Evolutionary conservation across 2,329 filamentous ascomycete genomes (phyloP).

Genomic region (Colletotrichum camelliae): DNA sequence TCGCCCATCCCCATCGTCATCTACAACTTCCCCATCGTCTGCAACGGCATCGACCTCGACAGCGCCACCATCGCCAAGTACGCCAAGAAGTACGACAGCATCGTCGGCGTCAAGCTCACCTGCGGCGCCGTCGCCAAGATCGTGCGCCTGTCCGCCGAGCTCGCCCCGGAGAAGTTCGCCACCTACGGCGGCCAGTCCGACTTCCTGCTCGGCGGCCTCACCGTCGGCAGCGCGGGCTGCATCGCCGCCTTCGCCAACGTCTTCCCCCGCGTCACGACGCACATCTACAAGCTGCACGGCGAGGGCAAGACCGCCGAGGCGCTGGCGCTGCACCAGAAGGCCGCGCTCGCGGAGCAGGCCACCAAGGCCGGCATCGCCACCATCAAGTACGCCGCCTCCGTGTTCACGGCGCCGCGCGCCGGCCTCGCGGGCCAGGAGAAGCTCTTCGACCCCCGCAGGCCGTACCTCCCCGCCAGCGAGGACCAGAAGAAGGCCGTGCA

Average conservation of each 20-base stretch:
- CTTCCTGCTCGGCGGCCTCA: constrained; percentile 68
- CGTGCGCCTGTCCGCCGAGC: constrained; percentile 58
- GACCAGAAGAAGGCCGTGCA: constrained; percentile 48
- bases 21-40: constrained; percentile 74
- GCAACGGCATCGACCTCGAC: constrained; percentile 72
- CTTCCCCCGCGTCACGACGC: constrained; percentile 60
- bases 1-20: constrained; percentile 64
- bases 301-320: constrained; percentile 64
- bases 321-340: constrained; percentile 62
- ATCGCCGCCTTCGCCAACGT: constrained; percentile 70
- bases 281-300: constrained; percentile 66
- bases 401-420: constrained; percentile 63
- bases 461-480: constrained; percentile 59
- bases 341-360: constrained; percentile 69
- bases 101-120: constrained; percentile 71
- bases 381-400: constrained; percentile 71
- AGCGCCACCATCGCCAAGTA: constrained; percentile 64
- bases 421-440: constrained; percentile 64
- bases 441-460: constrained; percentile 63
- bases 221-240: constrained; percentile 63
- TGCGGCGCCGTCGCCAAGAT: constrained; percentile 76
- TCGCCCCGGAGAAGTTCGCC: constrained; percentile 64
- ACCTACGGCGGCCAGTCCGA: constrained; percentile 77
- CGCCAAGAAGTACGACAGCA: constrained; percentile 52
- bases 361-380: constrained; percentile 71